Evolutionary conservation across 2,329 filamentous ascomycete genomes (phyloP).

Genomic region (Acrodontium crateriforme): DNA sequence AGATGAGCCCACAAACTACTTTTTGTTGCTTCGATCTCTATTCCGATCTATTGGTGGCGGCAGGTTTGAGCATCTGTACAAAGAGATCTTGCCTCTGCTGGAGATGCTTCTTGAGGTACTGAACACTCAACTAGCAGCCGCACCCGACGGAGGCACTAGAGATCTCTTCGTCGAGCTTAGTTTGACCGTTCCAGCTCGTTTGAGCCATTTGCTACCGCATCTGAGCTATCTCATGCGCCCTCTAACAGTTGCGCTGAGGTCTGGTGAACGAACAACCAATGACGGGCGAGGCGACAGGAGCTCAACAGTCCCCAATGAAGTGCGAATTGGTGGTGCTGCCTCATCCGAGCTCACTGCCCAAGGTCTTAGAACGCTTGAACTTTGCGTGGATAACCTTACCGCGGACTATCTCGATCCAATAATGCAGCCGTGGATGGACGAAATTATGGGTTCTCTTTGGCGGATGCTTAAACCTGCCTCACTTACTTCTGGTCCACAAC

Average conservation of each 20-base stretch:
- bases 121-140: slow-evolving; percentile 84
- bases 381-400: slow-evolving; percentile 96
- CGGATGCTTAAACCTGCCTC: slow-evolving; percentile 88
- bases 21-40: slow-evolving; percentile 76
- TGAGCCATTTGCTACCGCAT: slow-evolving; percentile 91
- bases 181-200: slow-evolving; percentile 80
- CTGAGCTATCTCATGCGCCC: slow-evolving; percentile 94
- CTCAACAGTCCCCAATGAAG: slow-evolving; percentile 4
- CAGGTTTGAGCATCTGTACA: slow-evolving; percentile 94
- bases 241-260: slow-evolving; percentile 84
- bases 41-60: slow-evolving; percentile 96
- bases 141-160: slow-evolving; percentile 75
- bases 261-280: slow-evolving; percentile 37
- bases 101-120: slow-evolving; percentile 97
- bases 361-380: slow-evolving; percentile 78
- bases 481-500: slow-evolving; percentile 44
- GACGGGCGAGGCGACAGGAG: slow-evolving; percentile 2
- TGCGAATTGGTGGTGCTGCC: slow-evolving; percentile 9
- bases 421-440: slow-evolving; percentile 97
- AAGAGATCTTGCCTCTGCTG: slow-evolving; percentile 86
- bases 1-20: slow-evolving; percentile 98
- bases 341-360: slow-evolving; percentile 72
- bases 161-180: slow-evolving; percentile 96
- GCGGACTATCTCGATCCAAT: slow-evolving; percentile 97
- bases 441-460: slow-evolving; percentile 94